phyloP scores from a whole-genome alignment of 371 early-diverging fungal species.

The Dinochytrium kinnereticum region DNA sequence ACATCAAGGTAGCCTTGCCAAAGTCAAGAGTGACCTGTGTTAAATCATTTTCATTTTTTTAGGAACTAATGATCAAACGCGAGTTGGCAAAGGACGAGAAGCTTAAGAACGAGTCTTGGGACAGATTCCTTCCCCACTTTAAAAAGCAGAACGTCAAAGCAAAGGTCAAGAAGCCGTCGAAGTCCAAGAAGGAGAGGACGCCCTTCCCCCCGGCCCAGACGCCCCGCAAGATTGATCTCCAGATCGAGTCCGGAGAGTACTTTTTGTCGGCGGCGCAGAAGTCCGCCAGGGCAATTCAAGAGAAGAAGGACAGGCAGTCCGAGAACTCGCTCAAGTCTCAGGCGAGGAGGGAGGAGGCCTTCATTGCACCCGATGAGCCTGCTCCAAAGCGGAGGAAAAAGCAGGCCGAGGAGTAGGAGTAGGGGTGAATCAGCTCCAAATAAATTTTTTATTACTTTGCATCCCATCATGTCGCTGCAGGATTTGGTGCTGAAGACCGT shows the following conservation, averaged over 20 bases:
- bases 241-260: conserved; percentile 95
- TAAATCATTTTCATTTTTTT: background rate
- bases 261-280: conserved; percentile 61
- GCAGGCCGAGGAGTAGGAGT: conserved; percentile 11
- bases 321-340: conserved; percentile 65
- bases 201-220: conserved; percentile 91
- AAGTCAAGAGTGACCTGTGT: background rate
- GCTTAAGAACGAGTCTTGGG: conserved; percentile 96
- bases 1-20: conserved; percentile 82
- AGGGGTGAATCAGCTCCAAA: background rate
- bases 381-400: conserved; percentile 52
- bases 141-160: conserved; percentile 87
- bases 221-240: conserved; percentile 90
- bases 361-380: conserved; percentile 70
- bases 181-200: conserved; percentile 76
- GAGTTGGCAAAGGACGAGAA: conserved; percentile 97
- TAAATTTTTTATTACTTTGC: background rate
- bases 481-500: conserved; percentile 33
- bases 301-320: conserved; percentile 69
- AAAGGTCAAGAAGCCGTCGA: conserved; percentile 61
- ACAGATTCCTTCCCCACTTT: conserved; percentile 97
- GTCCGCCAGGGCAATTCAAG: conserved; percentile 53
- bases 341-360: conserved; percentile 71
- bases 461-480: conserved; percentile 22
- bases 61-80: conserved; percentile 97